Percentiles rank a stretch among this genome's conserved stretches.
Conservation (phyloP, 2,329 filamentous ascomycete genomes). For the Claviceps quebecensis region DNA sequence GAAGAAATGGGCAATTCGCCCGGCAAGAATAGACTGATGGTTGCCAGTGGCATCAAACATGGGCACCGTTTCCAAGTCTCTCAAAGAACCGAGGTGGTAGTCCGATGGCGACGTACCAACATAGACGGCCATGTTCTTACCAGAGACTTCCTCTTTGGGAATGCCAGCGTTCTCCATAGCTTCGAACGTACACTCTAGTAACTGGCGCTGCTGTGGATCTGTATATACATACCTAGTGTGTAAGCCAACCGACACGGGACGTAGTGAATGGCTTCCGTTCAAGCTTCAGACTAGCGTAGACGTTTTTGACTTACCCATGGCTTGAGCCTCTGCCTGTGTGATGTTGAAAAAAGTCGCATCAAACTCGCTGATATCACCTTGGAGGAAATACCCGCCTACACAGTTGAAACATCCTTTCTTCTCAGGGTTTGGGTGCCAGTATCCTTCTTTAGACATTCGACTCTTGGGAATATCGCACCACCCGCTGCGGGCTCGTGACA, state of each 20-base stretch:
- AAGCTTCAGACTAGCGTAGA: background rate
- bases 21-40: constrained; percentile 38
- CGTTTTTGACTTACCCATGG: constrained; percentile 22
- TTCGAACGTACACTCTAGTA: constrained; percentile 40
- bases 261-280: too few relatives aligned
- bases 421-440: constrained; percentile 28
- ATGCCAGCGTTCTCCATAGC: constrained; percentile 39
- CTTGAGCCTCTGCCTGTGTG: constrained; percentile 34
- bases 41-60: constrained; percentile 38
- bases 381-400: constrained; percentile 27
- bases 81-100: constrained; percentile 29
- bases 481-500: constrained; percentile 25
- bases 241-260: background rate
- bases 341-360: constrained; percentile 39
- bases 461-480: constrained; percentile 29
- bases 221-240: background rate
- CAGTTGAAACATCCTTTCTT: constrained; percentile 27
- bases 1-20: constrained; percentile 41
- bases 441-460: constrained; percentile 30
- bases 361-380: constrained; percentile 30
- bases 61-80: constrained; percentile 31
- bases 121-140: constrained; percentile 35
- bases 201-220: constrained; percentile 39
- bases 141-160: constrained; percentile 31
- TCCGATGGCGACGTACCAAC: constrained; percentile 33